Evolutionary conservation across 169 alveolate species (phyloP).

Genomic region (Eimeria tenella): DNA sequence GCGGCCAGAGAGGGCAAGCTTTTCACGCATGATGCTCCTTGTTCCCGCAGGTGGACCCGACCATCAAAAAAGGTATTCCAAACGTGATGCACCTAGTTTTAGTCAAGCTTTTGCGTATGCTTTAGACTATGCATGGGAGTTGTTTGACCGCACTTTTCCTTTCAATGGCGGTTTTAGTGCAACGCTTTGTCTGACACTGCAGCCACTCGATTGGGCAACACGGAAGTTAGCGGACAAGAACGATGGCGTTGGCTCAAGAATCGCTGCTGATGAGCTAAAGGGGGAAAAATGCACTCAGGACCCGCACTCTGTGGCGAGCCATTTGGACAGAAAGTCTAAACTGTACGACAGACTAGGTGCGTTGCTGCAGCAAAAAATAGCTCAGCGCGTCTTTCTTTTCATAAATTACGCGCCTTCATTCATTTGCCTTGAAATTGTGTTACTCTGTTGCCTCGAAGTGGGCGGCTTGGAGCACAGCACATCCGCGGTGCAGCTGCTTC

Average conservation of each 20-base stretch:
- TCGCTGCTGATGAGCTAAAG: constrained; percentile 48
- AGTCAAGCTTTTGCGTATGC: no score
- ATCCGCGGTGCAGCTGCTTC: constrained; percentile 61
- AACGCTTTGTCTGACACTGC: not conserved
- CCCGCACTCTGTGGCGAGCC: not conserved
- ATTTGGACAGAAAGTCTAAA: constrained; percentile 43
- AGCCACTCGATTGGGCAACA: constrained; percentile 63
- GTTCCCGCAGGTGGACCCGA: constrained; percentile 73
- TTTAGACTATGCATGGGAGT: no score
- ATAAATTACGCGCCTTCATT: not conserved
- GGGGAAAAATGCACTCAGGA: not conserved
- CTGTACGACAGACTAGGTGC: constrained; percentile 57
- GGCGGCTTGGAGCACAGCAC: constrained; percentile 25
- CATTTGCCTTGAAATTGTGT: not conserved
- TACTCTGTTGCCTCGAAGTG: not conserved
- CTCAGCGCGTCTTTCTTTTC: not conserved
- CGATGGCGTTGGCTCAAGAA: constrained; percentile 53
- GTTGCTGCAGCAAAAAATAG: not conserved
- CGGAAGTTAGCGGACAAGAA: constrained; percentile 65
- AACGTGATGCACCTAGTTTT: no score
- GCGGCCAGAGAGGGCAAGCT: constrained; percentile 64
- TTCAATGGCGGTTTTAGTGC: no score
- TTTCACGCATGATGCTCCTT: constrained; percentile 52
- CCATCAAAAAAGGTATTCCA: constrained; percentile 36
- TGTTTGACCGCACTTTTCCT: no score